Conservation (phyloP, 106 monocot species). For the Iris macrosiphon region DNA sequence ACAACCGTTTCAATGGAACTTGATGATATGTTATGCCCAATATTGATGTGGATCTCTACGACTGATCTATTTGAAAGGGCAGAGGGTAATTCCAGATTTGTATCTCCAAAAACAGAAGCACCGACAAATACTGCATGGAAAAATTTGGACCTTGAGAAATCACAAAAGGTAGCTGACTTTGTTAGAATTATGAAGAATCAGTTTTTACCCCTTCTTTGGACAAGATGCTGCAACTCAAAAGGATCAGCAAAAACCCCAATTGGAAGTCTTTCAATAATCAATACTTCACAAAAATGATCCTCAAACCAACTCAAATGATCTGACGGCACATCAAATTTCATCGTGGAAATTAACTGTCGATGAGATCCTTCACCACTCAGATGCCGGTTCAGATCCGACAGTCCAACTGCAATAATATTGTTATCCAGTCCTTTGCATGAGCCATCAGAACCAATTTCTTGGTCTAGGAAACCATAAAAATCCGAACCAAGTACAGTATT, state of each 20-base stretch:
- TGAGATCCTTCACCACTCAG: slow-evolving; percentile 85
- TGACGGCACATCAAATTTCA: slow-evolving; percentile 16
- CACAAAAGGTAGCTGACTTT: neutral
- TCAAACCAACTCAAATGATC: slow-evolving; percentile 19
- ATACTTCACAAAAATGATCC: slow-evolving; percentile 32
- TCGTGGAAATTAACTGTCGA: slow-evolving; percentile 42
- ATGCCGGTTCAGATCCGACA: slow-evolving; percentile 16
- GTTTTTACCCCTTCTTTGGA: slow-evolving; percentile 32
- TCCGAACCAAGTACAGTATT: slow-evolving; percentile 16
- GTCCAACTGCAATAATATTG: slow-evolving; percentile 1
- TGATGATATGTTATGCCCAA: neutral
- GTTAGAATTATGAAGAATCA: neutral
- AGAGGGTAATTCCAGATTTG: slow-evolving; percentile 82
- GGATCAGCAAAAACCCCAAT: slow-evolving; percentile 84
- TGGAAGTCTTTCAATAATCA: slow-evolving; percentile 72
- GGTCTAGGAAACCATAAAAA: slow-evolving; percentile 17
- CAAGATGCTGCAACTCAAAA: slow-evolving; percentile 85
- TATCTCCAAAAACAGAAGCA: slow-evolving; percentile 80
- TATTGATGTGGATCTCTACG: slow-evolving; percentile 66
- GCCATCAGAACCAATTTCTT: slow-evolving; percentile 15
- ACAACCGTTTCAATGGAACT: slow-evolving; percentile 21
- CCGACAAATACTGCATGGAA: slow-evolving; percentile 53
- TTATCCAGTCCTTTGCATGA: slow-evolving; percentile 15
- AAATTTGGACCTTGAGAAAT: neutral
- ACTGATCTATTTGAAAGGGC: slow-evolving; percentile 71